A percentile compares a stretch with the other conserved stretches of the same genome.
Evolutionary conservation across 2,329 filamentous ascomycete genomes (phyloP).

Genomic region (Periconia macrospinosa): DNA sequence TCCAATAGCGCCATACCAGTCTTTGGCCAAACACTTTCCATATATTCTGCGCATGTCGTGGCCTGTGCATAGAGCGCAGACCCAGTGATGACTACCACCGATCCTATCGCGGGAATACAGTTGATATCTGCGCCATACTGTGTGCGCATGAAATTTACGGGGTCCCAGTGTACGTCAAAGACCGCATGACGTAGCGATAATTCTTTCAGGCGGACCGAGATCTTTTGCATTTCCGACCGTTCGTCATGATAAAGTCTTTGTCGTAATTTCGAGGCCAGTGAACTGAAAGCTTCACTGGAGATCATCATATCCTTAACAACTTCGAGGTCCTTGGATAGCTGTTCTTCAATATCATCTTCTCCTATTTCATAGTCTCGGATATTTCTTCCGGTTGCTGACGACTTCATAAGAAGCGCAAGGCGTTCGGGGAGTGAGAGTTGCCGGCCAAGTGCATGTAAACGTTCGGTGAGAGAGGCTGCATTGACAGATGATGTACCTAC

Average conservation of each 20-base stretch:
- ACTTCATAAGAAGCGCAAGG: slow-evolving; percentile 4
- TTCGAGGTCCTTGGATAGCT: background rate
- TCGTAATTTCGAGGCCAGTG: background rate
- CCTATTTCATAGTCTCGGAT: background rate
- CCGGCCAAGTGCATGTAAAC: slow-evolving; percentile 3
- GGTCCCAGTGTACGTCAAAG: slow-evolving; percentile 7
- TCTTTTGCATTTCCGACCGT: background rate
- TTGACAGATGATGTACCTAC: background rate
- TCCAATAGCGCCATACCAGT: background rate
- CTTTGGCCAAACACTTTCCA: slow-evolving; percentile 12
- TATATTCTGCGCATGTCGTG: slow-evolving; percentile 17
- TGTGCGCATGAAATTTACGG: slow-evolving; percentile 7
- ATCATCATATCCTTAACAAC: background rate
- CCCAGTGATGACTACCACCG: slow-evolving; percentile 12
- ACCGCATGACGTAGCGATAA: background rate
- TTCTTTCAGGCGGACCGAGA: background rate
- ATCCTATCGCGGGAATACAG: slow-evolving; percentile 8
- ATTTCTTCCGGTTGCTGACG: background rate
- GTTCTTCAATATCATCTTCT: background rate
- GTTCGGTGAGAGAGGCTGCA: background rate
- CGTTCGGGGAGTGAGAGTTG: slow-evolving; percentile 7
- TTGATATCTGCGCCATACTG: slow-evolving; percentile 9
- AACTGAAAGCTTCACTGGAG: background rate
- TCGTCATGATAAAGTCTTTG: background rate
- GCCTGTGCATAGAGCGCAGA: slow-evolving; percentile 16